Base-by-base conservation (phyloP, 2,329 filamentous ascomycete species). In the Trichoderma atroviride region DNA sequence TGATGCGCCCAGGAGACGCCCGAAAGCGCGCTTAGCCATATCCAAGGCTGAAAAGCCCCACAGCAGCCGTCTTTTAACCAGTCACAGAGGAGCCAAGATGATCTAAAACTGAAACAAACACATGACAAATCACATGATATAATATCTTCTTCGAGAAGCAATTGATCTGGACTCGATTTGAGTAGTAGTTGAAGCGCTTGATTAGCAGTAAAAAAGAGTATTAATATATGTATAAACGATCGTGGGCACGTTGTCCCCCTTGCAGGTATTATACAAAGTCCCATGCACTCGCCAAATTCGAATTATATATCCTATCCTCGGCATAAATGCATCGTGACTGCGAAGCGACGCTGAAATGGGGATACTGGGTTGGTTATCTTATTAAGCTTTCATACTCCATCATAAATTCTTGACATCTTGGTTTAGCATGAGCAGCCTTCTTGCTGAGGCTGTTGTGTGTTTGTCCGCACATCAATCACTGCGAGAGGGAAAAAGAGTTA, bases 381-480 rank as follows among this genome's bases (percentile, higher is more conserved):
- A 31, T 43, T 22, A 13, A 22, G 40, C 31, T 29, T 63, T 56
- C 43, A 47, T 35, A 52, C 14, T 59, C 55, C 14, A 63, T 69
- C 57, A 31, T 31, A 31, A n/a, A 52, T 37, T 33, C 56, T 24
- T 16, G 37, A 50, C 64, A 52, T 59, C 22, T 50, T 37, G 60
- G 33, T 62, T 77, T 76, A 82, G 74, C 79, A 82, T 71, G 80
- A 76, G 79, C 92, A 94, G 69, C 90, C 89, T 71, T 94, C 91
- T 80, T 94, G 92, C 77, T 85, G 86, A 72, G 88, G 83, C 70
- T 89, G 87, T 74, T 88, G 86, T 68, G 88, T 88, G 81, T 89
- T 93, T 77, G 94, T 94, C 82, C 95, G 96, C 74, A 97, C 93
- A 82, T 97, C 93, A 78, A 97, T 97, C 92, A 96, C 93, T 96